These are phyloP conservation scores for Sisymbrium irio DNA, from an alignment of 345 rosid genomes.

Conservation along the genomic window DNA sequence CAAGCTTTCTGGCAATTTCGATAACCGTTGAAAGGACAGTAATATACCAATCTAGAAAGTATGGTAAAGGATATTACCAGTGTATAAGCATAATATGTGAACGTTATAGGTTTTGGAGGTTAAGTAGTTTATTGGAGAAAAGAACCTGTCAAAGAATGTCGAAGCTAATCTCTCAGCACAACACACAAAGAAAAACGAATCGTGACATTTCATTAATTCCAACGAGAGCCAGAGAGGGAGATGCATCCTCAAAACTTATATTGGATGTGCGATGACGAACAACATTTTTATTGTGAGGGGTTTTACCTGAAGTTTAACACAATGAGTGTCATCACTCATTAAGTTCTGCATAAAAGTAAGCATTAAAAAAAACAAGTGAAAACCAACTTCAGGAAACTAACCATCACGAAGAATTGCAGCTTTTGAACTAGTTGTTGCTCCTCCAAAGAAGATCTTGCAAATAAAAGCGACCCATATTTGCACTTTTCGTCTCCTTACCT, in stretches of 20 bases:
- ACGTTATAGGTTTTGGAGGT: conserved; percentile 60
- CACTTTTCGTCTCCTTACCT: no score
- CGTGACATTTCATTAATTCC: neutral
- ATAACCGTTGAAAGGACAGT: neutral
- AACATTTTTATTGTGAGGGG: conserved; percentile 50
- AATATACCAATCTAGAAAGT: conserved; percentile 2
- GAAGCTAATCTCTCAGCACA: conserved; percentile 8
- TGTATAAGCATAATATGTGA: conserved; percentile 65
- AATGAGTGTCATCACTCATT: conserved; percentile 2
- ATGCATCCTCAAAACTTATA: conserved; percentile 99
- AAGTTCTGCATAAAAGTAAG: no score
- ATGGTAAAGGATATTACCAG: conserved; percentile 47
- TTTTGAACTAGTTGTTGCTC: conserved; percentile 37
- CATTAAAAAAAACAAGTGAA: no score
- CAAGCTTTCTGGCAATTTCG: no score
- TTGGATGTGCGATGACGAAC: conserved; percentile 80
- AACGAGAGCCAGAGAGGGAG: no score
- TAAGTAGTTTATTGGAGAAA: conserved; percentile 75
- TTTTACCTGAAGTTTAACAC: conserved; percentile 37
- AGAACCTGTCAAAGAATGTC: conserved; percentile 57
- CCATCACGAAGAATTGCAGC: conserved; percentile 45
- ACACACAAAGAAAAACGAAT: neutral
- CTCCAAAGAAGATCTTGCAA: conserved; percentile 49
- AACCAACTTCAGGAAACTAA: neutral
- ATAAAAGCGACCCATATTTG: conserved; percentile 75